Evolutionary conservation across 352 stramenopile species (phyloP).

Genomic region (Phytophthora capsici): DNA sequence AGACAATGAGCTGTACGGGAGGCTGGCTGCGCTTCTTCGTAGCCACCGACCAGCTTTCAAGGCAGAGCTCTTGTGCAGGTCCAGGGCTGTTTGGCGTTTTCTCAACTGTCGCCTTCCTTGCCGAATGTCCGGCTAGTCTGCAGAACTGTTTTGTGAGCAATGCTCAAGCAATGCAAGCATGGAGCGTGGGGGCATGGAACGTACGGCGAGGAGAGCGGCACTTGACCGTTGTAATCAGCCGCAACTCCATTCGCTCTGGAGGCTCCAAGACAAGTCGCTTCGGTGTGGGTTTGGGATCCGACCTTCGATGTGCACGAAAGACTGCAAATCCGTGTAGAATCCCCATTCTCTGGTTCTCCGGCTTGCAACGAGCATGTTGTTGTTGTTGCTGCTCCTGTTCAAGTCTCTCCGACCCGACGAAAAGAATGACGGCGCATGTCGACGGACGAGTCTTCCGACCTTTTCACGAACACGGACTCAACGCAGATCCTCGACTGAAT

Average conservation of each 20-base stretch:
- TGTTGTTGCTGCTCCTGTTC: neutral
- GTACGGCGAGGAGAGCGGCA: conserved; percentile 5
- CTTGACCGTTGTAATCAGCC: conserved; percentile 4
- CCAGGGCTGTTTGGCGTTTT: conserved; percentile 16
- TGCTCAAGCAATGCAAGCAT: conserved; percentile 17
- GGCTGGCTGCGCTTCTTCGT: neutral
- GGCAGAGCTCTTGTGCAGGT: conserved; percentile 5
- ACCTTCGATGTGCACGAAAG: conserved; percentile 35
- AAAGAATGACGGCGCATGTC: conserved; percentile 8
- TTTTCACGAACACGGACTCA: conserved; percentile 14
- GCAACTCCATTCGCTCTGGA: neutral
- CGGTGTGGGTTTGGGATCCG: conserved; percentile 32
- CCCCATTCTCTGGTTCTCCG: conserved; percentile 8
- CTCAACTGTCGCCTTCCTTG: conserved; percentile 16
- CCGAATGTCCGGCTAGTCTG: conserved; percentile 17
- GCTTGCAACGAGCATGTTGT: conserved; percentile 15
- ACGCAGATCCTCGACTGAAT: conserved; percentile 4
- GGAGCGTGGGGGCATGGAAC: conserved; percentile 30
- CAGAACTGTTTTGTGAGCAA: conserved; percentile 29
- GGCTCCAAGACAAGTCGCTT: conserved; percentile 22
- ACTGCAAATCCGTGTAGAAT: conserved; percentile 29
- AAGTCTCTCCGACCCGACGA: conserved; percentile 15
- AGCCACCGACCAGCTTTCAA: conserved; percentile 18
- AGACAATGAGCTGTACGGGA: conserved; percentile 1
- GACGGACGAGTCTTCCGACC: conserved; percentile 19